Conservation (phyloP, 768 basidiomycete genomes). For the Suillus lakei region DNA sequence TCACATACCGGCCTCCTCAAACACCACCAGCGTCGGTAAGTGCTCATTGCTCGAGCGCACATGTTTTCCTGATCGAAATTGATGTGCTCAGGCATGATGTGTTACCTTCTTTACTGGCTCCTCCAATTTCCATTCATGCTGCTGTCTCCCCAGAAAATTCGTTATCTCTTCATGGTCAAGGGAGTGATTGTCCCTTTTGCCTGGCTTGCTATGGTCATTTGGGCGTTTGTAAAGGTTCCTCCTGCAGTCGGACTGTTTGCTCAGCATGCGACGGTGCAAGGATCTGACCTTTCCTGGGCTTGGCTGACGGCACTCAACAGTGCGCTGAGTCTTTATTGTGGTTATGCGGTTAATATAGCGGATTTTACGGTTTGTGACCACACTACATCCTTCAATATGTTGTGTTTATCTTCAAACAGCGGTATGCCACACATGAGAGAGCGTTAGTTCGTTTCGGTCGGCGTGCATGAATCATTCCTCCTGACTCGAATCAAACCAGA, state of each 20-base stretch:
- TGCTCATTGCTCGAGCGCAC: slow-evolving; percentile 3
- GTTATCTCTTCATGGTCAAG: slow-evolving; percentile 77
- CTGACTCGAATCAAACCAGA: slow-evolving; percentile 35
- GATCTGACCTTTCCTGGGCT: slow-evolving; percentile 67
- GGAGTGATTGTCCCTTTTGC: slow-evolving; percentile 64
- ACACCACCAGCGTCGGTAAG: slow-evolving; percentile 67
- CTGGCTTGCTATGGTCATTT: slow-evolving; percentile 76
- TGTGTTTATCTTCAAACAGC: slow-evolving; percentile 39
- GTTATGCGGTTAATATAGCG: slow-evolving; percentile 79
- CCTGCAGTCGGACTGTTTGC: slow-evolving; percentile 62
- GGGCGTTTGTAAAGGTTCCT: slow-evolving; percentile 76
- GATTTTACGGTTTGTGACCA: slow-evolving; percentile 67
- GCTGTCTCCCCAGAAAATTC: slow-evolving; percentile 77
- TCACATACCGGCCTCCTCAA: slow-evolving; percentile 55
- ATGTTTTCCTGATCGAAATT: background rate
- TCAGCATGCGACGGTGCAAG: slow-evolving; percentile 54
- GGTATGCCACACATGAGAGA: slow-evolving; percentile 73
- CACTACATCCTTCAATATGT: background rate
- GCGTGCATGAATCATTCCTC: background rate
- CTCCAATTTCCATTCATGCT: slow-evolving; percentile 79
- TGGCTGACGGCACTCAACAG: slow-evolving; percentile 82
- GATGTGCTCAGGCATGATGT: slow-evolving; percentile 58
- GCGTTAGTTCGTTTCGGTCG: slow-evolving; percentile 44
- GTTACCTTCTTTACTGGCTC: slow-evolving; percentile 79
- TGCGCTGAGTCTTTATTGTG: slow-evolving; percentile 75